phyloP scores from a whole-genome alignment of 2,329 filamentous ascomycete genomes.

The Aspergillus unguis region DNA sequence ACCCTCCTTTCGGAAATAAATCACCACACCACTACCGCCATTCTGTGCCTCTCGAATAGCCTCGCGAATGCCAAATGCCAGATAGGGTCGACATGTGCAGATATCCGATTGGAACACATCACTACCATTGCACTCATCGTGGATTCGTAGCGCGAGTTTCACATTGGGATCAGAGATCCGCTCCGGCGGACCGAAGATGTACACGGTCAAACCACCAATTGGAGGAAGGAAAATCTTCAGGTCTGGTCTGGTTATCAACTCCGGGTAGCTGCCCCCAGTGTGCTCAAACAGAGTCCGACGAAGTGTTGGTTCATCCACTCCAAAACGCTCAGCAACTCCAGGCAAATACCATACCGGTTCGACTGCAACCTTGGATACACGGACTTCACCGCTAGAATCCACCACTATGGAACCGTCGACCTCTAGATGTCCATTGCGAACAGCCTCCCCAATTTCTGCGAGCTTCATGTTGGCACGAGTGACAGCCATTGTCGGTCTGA shows the following conservation, averaged over 20 bases:
- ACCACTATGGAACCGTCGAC: constrained; percentile 87
- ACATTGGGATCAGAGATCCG: constrained; percentile 87
- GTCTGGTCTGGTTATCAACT: constrained; percentile 89
- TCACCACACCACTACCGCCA: constrained; percentile 89
- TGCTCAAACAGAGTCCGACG: constrained; percentile 89
- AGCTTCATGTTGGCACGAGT: constrained; percentile 94
- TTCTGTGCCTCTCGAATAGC: constrained; percentile 96
- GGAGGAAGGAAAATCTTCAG: constrained; percentile 95
- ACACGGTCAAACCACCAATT: constrained; percentile 92
- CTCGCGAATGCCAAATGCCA: constrained; percentile 96
- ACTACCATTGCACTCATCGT: constrained; percentile 88
- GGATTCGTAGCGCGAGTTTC: constrained; percentile 78
- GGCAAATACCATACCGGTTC: constrained; percentile 90
- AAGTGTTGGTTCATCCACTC: constrained; percentile 82
- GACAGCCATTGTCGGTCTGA: constrained; percentile 85
- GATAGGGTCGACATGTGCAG: constrained; percentile 86
- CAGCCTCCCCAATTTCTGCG: constrained; percentile 89
- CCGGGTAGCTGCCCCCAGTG: constrained; percentile 92
- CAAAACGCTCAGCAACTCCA: constrained; percentile 86
- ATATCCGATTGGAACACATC: constrained; percentile 98
- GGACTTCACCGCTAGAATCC: constrained; percentile 79
- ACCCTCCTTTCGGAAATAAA: constrained; percentile 98
- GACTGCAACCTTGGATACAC: constrained; percentile 94
- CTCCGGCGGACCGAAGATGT: constrained; percentile 92
- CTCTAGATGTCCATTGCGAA: constrained; percentile 69